Evolutionary conservation across 495 filamentous ascomycete species (phyloP), one percentile per base, ranked within the genome.

Genomic region (Xylaria flabelliformis): DNA sequence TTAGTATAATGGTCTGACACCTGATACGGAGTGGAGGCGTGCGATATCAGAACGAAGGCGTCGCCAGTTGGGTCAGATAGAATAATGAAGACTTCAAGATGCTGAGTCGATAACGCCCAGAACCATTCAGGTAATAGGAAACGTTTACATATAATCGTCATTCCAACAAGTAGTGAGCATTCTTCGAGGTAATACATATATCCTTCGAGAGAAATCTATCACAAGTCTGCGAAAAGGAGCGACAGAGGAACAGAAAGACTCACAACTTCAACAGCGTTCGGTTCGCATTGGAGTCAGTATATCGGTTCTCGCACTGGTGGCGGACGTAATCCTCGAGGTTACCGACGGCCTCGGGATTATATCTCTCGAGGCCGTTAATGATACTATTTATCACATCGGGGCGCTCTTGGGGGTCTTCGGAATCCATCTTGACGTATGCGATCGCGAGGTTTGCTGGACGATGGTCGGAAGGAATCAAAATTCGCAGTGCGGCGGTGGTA

Each of bases 181-280:
- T 12, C 15, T 39, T 46, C 24, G 9, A 42, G 34, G 51, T 7
- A 51, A n/a, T 7, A 13, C 32, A 13, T 12, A 29, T 6, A 6
- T 17, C 17, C 13, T n/a, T 41, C 39, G 1, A 64, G 58, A 17
- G 21, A 64, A 34, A 13, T 5, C 34, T 34, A 39, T 61, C 50
- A 44, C 63, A 41, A 75, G 74, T n/a, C 39, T 21, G 36, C 36
- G 21, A 44, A 32, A 36, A 26, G 17, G 58, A 61, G 48, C 15
- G 32, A 29, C 7, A 44, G 10, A 9, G 21, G 13, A 15, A 17
- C 6, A n/a, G 8, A 4, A 36, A 41, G 24, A 94, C 96, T 90
- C 85, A 99, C 97, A 99, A 91, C 86, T 99, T 99, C 82, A 99
- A 82, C 72, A 99, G 83, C 21, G 97, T 96, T 79, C 98, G 82